phyloP scores from a whole-genome alignment of 768 basidiomycete genomes.

The Leccinellum albellum region DNA sequence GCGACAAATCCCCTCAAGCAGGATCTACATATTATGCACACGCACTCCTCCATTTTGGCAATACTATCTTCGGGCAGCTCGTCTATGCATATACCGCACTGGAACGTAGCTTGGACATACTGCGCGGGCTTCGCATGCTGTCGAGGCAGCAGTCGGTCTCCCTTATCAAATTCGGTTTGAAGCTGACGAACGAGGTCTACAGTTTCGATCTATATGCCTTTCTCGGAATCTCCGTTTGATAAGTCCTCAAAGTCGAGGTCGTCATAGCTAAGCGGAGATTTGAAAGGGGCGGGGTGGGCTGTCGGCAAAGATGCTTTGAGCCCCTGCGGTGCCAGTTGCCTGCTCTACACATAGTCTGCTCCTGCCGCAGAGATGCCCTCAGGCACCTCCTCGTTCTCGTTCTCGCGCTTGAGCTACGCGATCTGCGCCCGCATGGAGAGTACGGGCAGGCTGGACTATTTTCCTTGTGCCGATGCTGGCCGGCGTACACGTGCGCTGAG shows the following conservation, averaged over 20 bases:
- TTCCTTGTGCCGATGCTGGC: constrained; percentile 24
- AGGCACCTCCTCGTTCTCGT: constrained; percentile 26
- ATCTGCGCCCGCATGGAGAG: constrained; percentile 42
- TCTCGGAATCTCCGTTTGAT: neutral
- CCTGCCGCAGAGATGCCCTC: constrained; percentile 8
- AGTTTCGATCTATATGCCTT: constrained; percentile 4
- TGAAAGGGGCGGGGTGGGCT: constrained; percentile 24
- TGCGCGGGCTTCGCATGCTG: constrained; percentile 32
- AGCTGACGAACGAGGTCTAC: constrained; percentile 24
- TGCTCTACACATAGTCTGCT: neutral
- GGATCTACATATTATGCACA: constrained; percentile 50
- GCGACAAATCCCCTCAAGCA: constrained; percentile 45
- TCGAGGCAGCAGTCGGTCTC: constrained; percentile 35
- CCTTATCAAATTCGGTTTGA: constrained; percentile 39
- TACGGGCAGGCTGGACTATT: constrained; percentile 45
- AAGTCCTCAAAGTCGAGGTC: constrained; percentile 7
- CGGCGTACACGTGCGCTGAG: constrained; percentile 54
- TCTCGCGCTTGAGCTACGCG: constrained; percentile 34
- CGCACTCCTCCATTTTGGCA: constrained; percentile 42
- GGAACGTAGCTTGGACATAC: constrained; percentile 35
- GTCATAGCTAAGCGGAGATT: constrained; percentile 5
- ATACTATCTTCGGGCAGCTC: constrained; percentile 39
- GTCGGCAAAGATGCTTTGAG: constrained; percentile 24
- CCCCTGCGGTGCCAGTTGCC: constrained; percentile 1
- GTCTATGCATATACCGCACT: constrained; percentile 59